Conservation (phyloP, 2,329 filamentous ascomycete genomes). For the Diaporthe destruens region DNA sequence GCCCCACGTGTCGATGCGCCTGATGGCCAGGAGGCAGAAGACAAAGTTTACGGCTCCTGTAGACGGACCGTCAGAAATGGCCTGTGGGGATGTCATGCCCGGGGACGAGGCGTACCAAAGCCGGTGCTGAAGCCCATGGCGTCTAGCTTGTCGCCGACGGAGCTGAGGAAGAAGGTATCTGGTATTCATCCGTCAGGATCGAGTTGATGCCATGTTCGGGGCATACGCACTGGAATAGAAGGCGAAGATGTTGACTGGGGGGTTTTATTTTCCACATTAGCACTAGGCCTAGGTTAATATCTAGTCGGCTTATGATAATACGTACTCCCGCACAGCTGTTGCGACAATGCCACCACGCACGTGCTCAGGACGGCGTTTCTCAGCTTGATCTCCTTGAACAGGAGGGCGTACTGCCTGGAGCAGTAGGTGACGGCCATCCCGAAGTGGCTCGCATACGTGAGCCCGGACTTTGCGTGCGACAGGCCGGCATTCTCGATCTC, state of each 20-base stretch:
- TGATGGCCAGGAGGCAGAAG: conserved; percentile 56
- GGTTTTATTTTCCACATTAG: neutral
- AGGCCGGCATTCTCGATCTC: conserved; percentile 1
- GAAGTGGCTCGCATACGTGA: conserved; percentile 36
- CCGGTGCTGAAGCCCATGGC: conserved; percentile 52
- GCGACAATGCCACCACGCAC: conserved; percentile 49
- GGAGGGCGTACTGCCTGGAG: conserved; percentile 44
- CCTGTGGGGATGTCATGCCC: accelerated
- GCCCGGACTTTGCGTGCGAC: conserved; percentile 14
- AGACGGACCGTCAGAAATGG: neutral
- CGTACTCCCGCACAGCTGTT: conserved; percentile 53
- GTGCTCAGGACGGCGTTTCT: conserved; percentile 51
- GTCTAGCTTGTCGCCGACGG: conserved; percentile 16
- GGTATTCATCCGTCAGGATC: conserved; percentile 46
- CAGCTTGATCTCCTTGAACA: conserved; percentile 46
- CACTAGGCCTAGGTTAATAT: neutral
- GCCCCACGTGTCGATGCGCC: conserved; percentile 57
- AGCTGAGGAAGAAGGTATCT: conserved; percentile 43
- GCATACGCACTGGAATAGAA: conserved; percentile 57
- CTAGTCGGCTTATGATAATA: neutral
- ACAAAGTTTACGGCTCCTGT: conserved; percentile 57
- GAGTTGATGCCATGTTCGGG: accelerated
- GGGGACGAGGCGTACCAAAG: conserved; percentile 44
- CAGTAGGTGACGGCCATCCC: conserved; percentile 23
- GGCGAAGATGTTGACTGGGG: conserved; percentile 55